Base-by-base conservation (phyloP, 768 basidiomycete species). In the Chalciporus piperatus region DNA sequence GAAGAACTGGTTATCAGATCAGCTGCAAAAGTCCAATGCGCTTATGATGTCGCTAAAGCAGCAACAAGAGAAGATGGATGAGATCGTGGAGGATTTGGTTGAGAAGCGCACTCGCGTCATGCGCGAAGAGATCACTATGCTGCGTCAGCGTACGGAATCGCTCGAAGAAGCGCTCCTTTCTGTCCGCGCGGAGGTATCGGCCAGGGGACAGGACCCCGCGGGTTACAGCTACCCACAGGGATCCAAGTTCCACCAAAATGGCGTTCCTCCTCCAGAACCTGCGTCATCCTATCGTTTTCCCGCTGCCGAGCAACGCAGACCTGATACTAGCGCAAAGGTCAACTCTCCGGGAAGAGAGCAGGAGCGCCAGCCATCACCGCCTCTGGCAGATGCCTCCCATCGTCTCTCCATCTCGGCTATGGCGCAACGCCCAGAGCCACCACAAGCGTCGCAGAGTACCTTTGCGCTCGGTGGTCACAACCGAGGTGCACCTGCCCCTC, bases 1-100 rank as follows among this genome's bases (percentile, higher is more conserved):
- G 51, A 91, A 92, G 70, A 61, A 66, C 33, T 90, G 89, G 85
- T 75, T 93, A 7, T 73, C 76, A 20, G 86, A 88, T 41, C 89
- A 92, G 68, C 70, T 92, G 30, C 77, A 81, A 55, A 81, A 79
- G 62, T 83, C 84, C 32, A 80, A 78, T 48, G 57, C 77, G 13
- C 74, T 87, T 28, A 73, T 82, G 51, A 72, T 76, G 54, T 72
- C 69, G 20, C 65, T 82, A 48, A 69, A 76, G 30, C 80, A 82
- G 56, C 82, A 85, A 59, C 82, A 85, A 60, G 85, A 86, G 35
- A 77, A 78, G 59, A 65, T 86, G 40, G 77, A 82, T 48, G 80
- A 82, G 54, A 68, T 76, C 11, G 80, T 87, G 35, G 81, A 82
- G 53, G 70, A 66, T 45, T 64, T 81, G 33, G 85, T 89, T 40